These are phyloP conservation scores for Auricularia auricula-judae DNA, from an alignment of 768 basidiomycete genomes.

Conservation along the genomic window DNA sequence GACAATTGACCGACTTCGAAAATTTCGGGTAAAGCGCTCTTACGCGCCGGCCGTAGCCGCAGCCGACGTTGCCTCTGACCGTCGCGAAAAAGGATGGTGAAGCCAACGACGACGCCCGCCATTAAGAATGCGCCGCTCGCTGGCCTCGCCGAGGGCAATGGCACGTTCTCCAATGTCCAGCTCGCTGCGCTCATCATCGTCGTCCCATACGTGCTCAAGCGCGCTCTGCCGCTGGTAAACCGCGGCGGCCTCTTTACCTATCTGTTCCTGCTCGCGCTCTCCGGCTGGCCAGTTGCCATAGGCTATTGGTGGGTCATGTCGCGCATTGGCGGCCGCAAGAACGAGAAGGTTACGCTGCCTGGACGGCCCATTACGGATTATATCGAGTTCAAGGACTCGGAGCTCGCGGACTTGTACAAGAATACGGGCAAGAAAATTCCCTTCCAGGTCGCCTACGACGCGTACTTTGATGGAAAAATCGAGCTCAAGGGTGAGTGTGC, in stretches of 20 bases:
- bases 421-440: conserved; percentile 73
- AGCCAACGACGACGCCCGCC: conserved; percentile 50
- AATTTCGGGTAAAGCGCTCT: no score
- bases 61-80: no score
- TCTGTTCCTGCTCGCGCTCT: conserved; percentile 61
- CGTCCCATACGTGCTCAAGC: conserved; percentile 78
- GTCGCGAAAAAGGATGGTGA: conserved; percentile 3
- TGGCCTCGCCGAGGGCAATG: conserved; percentile 79
- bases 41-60: no score
- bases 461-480: conserved; percentile 91
- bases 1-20: no score
- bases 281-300: conserved; percentile 66
- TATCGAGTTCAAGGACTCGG: conserved; percentile 78
- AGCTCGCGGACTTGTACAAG: conserved; percentile 67
- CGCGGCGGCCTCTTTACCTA: conserved; percentile 83
- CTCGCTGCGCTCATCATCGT: conserved; percentile 66
- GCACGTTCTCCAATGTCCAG: conserved; percentile 70
- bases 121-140: conserved; percentile 80
- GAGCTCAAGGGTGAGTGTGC: conserved; percentile 76
- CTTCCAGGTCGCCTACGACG: conserved; percentile 96
- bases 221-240: conserved; percentile 68
- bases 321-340: conserved; percentile 66
- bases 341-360: conserved; percentile 78
- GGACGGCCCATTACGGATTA: conserved; percentile 82
- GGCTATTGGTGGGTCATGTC: conserved; percentile 88